phyloP scores from a whole-genome alignment of 1,284 basidiomycete species.

The Ceratobasidium sp. region DNA sequence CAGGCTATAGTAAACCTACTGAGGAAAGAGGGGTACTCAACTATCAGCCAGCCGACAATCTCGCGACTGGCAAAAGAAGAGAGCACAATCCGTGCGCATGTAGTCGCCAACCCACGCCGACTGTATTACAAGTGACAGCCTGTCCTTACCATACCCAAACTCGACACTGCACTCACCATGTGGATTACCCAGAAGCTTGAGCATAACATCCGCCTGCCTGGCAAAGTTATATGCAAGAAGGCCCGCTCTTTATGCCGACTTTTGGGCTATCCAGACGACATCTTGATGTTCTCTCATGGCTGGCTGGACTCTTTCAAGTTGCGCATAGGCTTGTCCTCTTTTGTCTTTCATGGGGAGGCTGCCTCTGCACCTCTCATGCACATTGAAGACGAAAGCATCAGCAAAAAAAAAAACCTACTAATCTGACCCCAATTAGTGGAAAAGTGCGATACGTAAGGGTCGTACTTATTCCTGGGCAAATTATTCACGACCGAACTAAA shows the following conservation, averaged over 20 bases:
- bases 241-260: background rate
- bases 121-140: background rate
- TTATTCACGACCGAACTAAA: no score
- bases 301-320: slow-evolving; percentile 37
- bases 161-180: slow-evolving; percentile 23
- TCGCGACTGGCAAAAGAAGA: background rate
- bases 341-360: slow-evolving; percentile 29
- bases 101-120: background rate
- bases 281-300: slow-evolving; percentile 22
- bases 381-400: background rate
- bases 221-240: slow-evolving; percentile 7
- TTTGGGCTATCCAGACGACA: background rate
- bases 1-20: background rate
- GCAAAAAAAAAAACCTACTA: no score
- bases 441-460: no score
- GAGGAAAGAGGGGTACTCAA: slow-evolving; percentile 12
- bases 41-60: background rate
- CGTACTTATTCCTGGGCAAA: no score
- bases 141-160: background rate
- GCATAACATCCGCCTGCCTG: background rate
- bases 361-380: background rate
- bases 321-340: slow-evolving; percentile 1
- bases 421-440: no score
- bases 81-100: background rate
- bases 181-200: background rate